Base-by-base conservation (phyloP, 2,329 filamentous ascomycete species). In the Aspergillus fischeri region DNA sequence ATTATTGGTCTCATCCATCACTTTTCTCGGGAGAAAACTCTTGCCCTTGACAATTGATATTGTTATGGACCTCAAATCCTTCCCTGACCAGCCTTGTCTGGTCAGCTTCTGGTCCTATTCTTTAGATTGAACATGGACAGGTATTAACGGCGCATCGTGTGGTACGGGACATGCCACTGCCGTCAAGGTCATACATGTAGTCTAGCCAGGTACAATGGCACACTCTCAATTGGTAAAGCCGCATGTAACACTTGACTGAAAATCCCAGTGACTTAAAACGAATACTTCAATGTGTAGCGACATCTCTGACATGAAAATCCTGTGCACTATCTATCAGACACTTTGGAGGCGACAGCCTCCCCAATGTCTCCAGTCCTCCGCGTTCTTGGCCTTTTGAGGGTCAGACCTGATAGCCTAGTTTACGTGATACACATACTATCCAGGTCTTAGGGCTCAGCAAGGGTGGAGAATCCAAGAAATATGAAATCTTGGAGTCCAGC, bases 201-300 rank as follows among this genome's bases (percentile, higher is more conserved):
- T 38, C 14, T 17, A 17, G 32, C 32, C 14, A 7, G 32, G 32
- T 38, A 38, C 32, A 38, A 38, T 27, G 11, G 59, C 63, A 65
- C 61, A 64, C 62, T 61, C 63, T 59, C 62, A 60, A 65, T 65
- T 17, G 14, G 32, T 38, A 38, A 17, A 38, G 14, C 14, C 32
- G 57, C 54, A 35, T 50, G 57, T 24, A 27, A 27, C 24, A 47
- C 44, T 47, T 17, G 10, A 24, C 11, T 24, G 21, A 11, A 21
- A 14, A 25, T 24, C 8, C 20, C 44, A 47, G 24, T 27, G 21
- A 47, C 44, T 27, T 47, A 5, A 14, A 17, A 47, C n/a, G 24
- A 14, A 25, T 17, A 35, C 14, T 17, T 38, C 14, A 38, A 38
- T 38, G 5, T 38, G 14, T 38, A 38, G 32, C 7, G 32, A 17